A percentile compares a stretch with the other conserved stretches of the same genome.
These are phyloP conservation scores for Teunomyces barrocoloradensis DNA, from an alignment of 805 yeast genomes.

Conservation along the genomic window DNA sequence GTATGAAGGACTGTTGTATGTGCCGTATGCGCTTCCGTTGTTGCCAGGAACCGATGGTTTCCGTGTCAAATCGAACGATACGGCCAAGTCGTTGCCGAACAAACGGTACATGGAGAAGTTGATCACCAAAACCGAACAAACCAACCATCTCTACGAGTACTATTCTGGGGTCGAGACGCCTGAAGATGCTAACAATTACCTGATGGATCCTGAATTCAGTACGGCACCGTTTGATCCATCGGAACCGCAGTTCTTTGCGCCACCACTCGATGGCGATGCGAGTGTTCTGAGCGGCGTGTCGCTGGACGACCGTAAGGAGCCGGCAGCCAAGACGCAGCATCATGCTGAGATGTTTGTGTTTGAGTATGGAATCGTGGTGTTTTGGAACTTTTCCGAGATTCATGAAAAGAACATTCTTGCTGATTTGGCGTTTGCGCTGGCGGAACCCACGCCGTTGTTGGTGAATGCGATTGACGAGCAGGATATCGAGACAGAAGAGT, in stretches of 20 bases:
- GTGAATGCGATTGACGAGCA: conserved; percentile 78
- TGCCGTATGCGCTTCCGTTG: conserved; percentile 83
- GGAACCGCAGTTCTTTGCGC: conserved; percentile 87
- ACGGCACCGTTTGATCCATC: conserved; percentile 79
- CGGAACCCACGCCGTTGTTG: conserved; percentile 46
- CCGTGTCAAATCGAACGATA: conserved; percentile 67
- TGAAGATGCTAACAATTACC: conserved; percentile 50
- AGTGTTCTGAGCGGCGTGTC: conserved; percentile 4
- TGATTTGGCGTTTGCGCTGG: conserved; percentile 73
- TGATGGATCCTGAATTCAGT: conserved; percentile 43
- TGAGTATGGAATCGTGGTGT: conserved; percentile 93
- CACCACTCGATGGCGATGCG: conserved; percentile 23
- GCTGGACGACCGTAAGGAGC: conserved; percentile 2
- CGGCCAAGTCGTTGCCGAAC: conserved; percentile 42
- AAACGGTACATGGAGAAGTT: conserved; percentile 66
- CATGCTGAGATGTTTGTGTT: conserved; percentile 85
- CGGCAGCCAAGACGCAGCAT: conserved; percentile 29
- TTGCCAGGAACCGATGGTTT: conserved; percentile 81
- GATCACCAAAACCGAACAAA: conserved; percentile 76
- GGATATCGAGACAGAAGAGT: conserved; percentile 90
- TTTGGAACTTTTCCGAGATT: conserved; percentile 91
- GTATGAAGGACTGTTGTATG: conserved; percentile 91
- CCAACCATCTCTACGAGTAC: conserved; percentile 90
- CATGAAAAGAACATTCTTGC: conserved; percentile 94
- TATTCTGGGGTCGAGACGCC: conserved; percentile 75